Conservation (phyloP, 805 yeast genomes). For the Lipomyces yamadae region DNA sequence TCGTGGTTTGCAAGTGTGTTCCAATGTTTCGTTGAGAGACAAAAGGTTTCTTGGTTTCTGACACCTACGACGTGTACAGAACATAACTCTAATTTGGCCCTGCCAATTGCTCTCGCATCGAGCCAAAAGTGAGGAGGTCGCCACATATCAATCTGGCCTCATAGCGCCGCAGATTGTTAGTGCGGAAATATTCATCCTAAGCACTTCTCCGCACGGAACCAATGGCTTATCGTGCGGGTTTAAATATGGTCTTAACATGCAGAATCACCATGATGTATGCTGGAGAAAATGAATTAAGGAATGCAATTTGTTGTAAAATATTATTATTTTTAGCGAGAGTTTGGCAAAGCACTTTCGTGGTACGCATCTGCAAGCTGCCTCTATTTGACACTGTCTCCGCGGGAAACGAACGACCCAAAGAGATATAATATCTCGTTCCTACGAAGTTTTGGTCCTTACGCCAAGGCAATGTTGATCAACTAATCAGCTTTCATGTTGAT, state of each 20-base stretch:
- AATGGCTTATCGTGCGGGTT: too few species aligned
- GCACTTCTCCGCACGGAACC: neutral
- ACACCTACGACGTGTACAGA: neutral
- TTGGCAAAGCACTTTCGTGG: too few species aligned
- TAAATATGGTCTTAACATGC: too few species aligned
- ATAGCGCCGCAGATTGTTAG: neutral
- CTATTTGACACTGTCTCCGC: too few species aligned
- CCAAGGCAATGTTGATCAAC: neutral
- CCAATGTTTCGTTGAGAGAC: too few species aligned
- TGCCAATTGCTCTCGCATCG: neutral
- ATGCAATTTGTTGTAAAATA: too few species aligned
- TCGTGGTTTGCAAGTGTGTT: too few species aligned
- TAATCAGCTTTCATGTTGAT: neutral
- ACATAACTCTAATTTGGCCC: neutral
- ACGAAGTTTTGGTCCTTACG: neutral
- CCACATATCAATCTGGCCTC: neutral
- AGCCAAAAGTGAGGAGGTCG: neutral
- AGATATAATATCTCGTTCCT: neutral
- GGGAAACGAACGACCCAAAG: neutral
- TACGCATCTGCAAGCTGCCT: too few species aligned
- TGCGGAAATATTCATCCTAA: neutral
- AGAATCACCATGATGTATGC: too few species aligned
- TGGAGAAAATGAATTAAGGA: too few species aligned
- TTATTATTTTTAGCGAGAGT: too few species aligned
- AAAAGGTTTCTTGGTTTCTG: neutral